Base-by-base conservation (phyloP, 768 basidiomycete genomes). In the Chlorophyllum brunneum region DNA sequence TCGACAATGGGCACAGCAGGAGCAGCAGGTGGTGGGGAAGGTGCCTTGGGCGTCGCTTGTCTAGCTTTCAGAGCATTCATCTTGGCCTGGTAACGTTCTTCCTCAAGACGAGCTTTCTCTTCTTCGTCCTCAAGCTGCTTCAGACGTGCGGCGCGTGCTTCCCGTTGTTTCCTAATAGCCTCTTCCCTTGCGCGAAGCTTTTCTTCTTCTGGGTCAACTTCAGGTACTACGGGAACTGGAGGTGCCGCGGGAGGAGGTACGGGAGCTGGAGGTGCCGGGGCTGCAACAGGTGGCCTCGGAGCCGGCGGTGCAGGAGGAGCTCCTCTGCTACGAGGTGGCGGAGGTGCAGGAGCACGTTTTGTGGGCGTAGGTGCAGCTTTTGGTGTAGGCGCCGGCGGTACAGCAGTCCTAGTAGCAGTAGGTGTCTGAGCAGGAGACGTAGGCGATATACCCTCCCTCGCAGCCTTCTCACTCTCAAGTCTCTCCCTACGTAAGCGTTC, bases 131-230 rank as follows among this genome's bases (percentile, higher is more conserved):
- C 88, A 16, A 92, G 73, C 58, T 81, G 77, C 44, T 86, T 81
- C 16, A 94, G 67, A 43, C 85, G 74, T 40, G 78, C 86, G 15
- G 75, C 76, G 1, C 89, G 80, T n/a, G 79, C 91, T 58, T 86
- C 86, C 2, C 81, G 79, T 55, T 83, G 83, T 64, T 85, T 87
- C 44, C 75, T 75, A n/a, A 93, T 61, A 2, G 78, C 79, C 54
- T 79, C 87, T 64, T 93, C 88, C 10, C 86, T 79, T 10, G 75
- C 80, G 48, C 77, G 78, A 8, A 97, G 63, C 13, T 70, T 75
- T 38, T 78, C 81, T 55, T 97, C 95, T 64, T 93, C 92, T 0
- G 82, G 82, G 58, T 95, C 92, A 38, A 85, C 75, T 52, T 76
- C 70, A 2, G 77, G 79, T 18, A 53, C 71, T 4, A 63, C 49